Evolutionary conservation across 2,329 filamentous ascomycete species (phyloP).

Genomic region (Penicillium sp.): DNA sequence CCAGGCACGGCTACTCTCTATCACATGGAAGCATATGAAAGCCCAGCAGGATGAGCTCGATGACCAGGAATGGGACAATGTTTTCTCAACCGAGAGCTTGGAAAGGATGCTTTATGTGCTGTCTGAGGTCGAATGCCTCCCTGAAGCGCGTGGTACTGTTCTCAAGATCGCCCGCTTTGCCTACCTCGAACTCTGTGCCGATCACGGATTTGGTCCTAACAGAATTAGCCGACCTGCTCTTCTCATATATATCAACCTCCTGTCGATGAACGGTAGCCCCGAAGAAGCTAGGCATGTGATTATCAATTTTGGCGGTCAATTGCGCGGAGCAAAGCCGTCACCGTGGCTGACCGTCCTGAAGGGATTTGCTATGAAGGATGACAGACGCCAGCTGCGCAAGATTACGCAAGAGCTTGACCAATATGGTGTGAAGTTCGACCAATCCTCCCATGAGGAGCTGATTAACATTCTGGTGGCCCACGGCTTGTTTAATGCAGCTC

Average conservation of each 20-base stretch:
- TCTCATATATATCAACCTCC: slow-evolving; percentile 52
- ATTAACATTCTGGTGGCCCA: slow-evolving; percentile 65
- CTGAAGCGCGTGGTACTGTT: slow-evolving; percentile 41
- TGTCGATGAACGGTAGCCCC: slow-evolving; percentile 61
- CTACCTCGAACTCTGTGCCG: slow-evolving; percentile 41
- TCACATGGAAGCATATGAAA: slow-evolving; percentile 66
- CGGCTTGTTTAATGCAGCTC: slow-evolving; percentile 64
- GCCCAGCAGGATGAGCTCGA: slow-evolving; percentile 37
- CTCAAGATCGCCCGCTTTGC: slow-evolving; percentile 47
- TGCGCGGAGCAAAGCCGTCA: slow-evolving; percentile 34
- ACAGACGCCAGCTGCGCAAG: slow-evolving; percentile 61
- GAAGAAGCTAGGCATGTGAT: slow-evolving; percentile 57
- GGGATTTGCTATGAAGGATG: slow-evolving; percentile 65
- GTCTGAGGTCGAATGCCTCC: slow-evolving; percentile 38
- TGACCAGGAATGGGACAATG: slow-evolving; percentile 36
- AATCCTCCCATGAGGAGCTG: slow-evolving; percentile 54
- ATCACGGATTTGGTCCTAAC: slow-evolving; percentile 48
- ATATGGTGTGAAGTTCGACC: slow-evolving; percentile 55
- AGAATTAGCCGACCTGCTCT: slow-evolving; percentile 43
- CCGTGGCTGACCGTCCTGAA: slow-evolving; percentile 59
- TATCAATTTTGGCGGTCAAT: slow-evolving; percentile 42
- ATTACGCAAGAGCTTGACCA: slow-evolving; percentile 59
- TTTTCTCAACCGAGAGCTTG: slow-evolving; percentile 45
- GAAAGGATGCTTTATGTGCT: slow-evolving; percentile 47
- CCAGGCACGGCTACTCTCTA: slow-evolving; percentile 65